Evolutionary conservation across 257 asterid species (phyloP), one percentile per base, ranked within the genome.

Genomic region (Nicotiana otophora): DNA sequence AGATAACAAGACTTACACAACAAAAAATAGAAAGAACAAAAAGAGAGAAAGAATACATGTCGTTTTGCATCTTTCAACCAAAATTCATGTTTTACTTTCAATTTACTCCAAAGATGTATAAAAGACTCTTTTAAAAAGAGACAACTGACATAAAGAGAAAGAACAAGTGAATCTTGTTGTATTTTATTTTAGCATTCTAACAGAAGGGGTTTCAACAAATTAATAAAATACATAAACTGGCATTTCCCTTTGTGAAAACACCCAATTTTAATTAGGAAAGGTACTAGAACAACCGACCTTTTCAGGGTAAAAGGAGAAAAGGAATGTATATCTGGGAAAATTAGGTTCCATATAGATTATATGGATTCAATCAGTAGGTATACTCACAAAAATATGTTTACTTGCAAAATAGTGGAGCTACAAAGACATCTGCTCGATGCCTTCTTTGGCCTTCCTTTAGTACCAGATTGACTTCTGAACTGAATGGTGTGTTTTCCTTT

Each of bases 401-500:
- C 30, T 26, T 26, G 68, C 67, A 62, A 23, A 62, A 23, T 0
- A 10, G 12, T 23, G 6, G 78, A 11, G 77, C 9, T 26, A 63
- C 8, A 28, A 65, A 65, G 72, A 14, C 14, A 72, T 46, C 23
- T 46, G 4, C 61, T 14, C 2, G 2, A 19, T 72, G 61, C 79
- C 14, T 23, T 72, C 61, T 72, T 70, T 70, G 78, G 16, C 58
- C 58, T 53, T 53, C 19, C 58, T 53, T 53, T 53, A 14, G 10
- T 42, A 72, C 61, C 61, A 46, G 61, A 72, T 46, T 72, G 1
- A 72, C 42, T 7, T 75, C 28, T 51, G 42, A 75, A 75, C 28
- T 75, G 17, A 51, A 28, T 51, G 48, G 54, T 70, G 34, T 83
- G 33, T 79, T 86, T 34, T 84, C 36, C 3, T 8, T 10, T 70